These are phyloP conservation scores for Glomus cerebriforme DNA, from an alignment of 192 early-diverging fungal genomes.

Conservation along the genomic window DNA sequence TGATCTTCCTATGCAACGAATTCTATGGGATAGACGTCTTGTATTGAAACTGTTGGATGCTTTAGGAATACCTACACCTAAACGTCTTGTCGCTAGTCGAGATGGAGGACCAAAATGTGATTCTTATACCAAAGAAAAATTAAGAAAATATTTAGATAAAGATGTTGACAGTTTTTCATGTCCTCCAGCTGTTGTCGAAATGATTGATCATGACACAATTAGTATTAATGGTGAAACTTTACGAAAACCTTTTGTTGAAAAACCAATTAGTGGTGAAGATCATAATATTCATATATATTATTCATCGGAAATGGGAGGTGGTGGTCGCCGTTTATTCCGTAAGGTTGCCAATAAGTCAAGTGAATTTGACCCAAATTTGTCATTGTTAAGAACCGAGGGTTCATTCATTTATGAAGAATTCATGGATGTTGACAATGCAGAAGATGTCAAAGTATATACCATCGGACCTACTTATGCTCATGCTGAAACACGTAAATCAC, in stretches of 20 bases:
- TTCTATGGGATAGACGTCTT: conserved; percentile 88
- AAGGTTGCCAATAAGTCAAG: conserved; percentile 95
- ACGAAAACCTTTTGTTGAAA: conserved; percentile 96
- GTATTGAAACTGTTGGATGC: conserved; percentile 80
- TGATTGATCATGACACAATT: conserved; percentile 71
- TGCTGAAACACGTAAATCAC: conserved; percentile 92
- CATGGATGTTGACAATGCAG: conserved; percentile 90
- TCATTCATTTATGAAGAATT: conserved; percentile 96
- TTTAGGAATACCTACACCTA: conserved; percentile 82
- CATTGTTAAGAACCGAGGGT: conserved; percentile 67
- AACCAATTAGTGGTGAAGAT: conserved; percentile 94
- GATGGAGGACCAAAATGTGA: conserved; percentile 67
- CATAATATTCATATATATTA: conserved; percentile 99
- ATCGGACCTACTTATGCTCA: conserved; percentile 88
- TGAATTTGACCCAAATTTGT: conserved; percentile 77
- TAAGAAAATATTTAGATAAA: conserved; percentile 50
- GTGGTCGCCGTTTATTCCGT: conserved; percentile 75
- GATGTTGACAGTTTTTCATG: conserved; percentile 40
- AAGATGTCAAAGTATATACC: conserved; percentile 98
- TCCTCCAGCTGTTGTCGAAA: conserved; percentile 26
- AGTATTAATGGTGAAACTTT: conserved; percentile 67
- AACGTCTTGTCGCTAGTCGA: conserved; percentile 68
- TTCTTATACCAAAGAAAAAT: conserved; percentile 51
- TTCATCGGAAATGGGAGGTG: conserved; percentile 76
- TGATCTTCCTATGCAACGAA: conserved; percentile 83